Evolutionary conservation across 257 asterid species (phyloP).

Genomic region (Ballota nigra): DNA sequence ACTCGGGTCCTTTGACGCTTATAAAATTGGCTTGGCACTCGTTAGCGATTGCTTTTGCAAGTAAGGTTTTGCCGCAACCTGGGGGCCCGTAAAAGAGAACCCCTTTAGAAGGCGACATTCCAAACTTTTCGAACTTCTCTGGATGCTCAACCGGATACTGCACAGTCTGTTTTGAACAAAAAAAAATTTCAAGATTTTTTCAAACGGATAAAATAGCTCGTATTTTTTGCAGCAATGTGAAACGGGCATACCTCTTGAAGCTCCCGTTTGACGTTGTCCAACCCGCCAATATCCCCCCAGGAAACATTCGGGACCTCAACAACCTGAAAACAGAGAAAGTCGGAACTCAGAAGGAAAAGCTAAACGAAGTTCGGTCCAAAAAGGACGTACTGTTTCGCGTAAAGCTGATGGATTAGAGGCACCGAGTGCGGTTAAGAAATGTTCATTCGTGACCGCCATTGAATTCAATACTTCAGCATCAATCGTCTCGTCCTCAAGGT

Average conservation of each 20-base stretch:
- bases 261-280: constrained; percentile 48
- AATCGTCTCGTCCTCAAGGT: constrained; percentile 48
- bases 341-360: neutral
- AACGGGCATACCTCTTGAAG: constrained; percentile 45
- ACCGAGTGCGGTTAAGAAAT: constrained; percentile 42
- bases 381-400: constrained; percentile 42
- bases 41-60: constrained; percentile 51
- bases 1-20: constrained; percentile 45
- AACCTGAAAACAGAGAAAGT: constrained; percentile 31
- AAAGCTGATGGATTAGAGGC: constrained; percentile 51
- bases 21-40: constrained; percentile 47
- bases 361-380: neutral
- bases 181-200: too few relatives aligned
- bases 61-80: constrained; percentile 51
- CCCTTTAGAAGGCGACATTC: constrained; percentile 52
- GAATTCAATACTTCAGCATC: constrained; percentile 53
- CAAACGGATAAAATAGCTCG: neutral
- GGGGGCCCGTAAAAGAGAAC: constrained; percentile 53
- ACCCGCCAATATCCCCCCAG: constrained; percentile 59
- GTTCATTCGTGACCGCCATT: constrained; percentile 54
- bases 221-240: neutral
- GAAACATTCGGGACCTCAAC: constrained; percentile 57
- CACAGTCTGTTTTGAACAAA: constrained; percentile 35
- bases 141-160: constrained; percentile 52
- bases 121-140: constrained; percentile 46